Conservation (phyloP, 805 yeast species). For the Starmerella sirachaensis region DNA sequence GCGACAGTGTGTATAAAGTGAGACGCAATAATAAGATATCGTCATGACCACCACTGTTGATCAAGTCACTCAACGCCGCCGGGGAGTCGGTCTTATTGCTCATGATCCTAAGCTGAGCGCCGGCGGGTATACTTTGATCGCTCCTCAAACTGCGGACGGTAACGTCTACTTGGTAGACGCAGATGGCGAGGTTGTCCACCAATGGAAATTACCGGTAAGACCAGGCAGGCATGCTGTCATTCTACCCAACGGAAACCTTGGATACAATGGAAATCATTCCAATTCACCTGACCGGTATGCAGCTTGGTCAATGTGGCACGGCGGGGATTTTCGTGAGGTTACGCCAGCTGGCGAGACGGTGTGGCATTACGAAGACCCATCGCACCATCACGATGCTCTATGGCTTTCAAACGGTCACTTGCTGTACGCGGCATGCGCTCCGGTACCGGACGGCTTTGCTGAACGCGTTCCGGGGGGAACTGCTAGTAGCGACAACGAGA, state of each 20-base stretch:
- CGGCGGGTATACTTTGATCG: background rate
- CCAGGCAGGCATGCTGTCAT: background rate
- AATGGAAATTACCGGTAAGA: background rate
- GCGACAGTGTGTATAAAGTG: no score
- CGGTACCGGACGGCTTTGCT: no score
- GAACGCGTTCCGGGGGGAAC: no score
- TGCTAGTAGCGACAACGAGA: no score
- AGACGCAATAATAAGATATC: no score
- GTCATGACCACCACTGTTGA: background rate
- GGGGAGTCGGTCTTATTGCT: background rate
- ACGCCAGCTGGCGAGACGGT: background rate
- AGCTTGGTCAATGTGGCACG: background rate
- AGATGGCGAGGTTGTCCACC: background rate
- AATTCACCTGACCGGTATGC: background rate
- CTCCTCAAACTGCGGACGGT: background rate
- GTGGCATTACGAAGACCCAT: background rate
- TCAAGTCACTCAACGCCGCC: background rate
- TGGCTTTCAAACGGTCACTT: no score
- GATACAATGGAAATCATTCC: background rate
- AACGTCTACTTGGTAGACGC: background rate
- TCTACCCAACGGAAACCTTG: conserved; percentile 1
- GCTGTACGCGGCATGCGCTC: no score
- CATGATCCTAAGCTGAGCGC: background rate
- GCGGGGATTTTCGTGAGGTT: background rate
- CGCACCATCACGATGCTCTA: background rate